phyloP scores from a whole-genome alignment of 768 basidiomycete species.

The Rhodotorula sphaerocarpa region DNA sequence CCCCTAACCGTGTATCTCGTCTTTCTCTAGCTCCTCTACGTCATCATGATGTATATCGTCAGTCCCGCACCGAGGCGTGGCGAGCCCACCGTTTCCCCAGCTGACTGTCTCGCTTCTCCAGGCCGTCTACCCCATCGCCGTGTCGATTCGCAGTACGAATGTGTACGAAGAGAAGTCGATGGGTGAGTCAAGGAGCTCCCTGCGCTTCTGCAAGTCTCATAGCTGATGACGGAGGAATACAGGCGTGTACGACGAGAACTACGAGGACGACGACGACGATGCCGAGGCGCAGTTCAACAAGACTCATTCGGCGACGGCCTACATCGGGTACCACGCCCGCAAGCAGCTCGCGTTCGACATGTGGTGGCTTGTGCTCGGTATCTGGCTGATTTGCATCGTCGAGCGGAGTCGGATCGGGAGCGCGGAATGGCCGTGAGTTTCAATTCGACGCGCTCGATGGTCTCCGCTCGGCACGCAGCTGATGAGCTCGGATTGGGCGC shows the following conservation, averaged over 20 bases:
- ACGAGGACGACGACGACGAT: constrained; percentile 29
- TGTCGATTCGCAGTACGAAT: constrained; percentile 62
- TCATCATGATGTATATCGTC: constrained; percentile 84
- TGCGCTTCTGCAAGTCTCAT: background rate
- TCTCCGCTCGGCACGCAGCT: no score
- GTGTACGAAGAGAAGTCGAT: constrained; percentile 84
- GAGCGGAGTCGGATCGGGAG: constrained; percentile 48
- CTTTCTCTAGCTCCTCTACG: constrained; percentile 54
- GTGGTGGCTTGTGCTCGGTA: constrained; percentile 84
- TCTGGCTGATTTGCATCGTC: constrained; percentile 85
- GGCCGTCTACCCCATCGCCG: constrained; percentile 45
- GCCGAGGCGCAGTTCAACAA: constrained; percentile 32
- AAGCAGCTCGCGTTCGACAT: constrained; percentile 91
- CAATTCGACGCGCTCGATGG: no score
- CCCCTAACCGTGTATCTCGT: constrained; percentile 40
- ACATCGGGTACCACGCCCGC: constrained; percentile 56
- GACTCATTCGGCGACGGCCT: constrained; percentile 35
- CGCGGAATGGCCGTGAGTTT: constrained; percentile 22
- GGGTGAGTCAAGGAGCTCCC: constrained; percentile 51
- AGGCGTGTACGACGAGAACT: constrained; percentile 37
- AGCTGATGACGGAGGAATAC: background rate
- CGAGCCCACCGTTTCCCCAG: no score
- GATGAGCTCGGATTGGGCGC: no score
- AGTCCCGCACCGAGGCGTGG: no score
- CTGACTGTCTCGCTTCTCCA: background rate